Evolutionary conservation across 2,329 filamentous ascomycete species (phyloP).

Genomic region (Bipolaris sorokiniana): DNA sequence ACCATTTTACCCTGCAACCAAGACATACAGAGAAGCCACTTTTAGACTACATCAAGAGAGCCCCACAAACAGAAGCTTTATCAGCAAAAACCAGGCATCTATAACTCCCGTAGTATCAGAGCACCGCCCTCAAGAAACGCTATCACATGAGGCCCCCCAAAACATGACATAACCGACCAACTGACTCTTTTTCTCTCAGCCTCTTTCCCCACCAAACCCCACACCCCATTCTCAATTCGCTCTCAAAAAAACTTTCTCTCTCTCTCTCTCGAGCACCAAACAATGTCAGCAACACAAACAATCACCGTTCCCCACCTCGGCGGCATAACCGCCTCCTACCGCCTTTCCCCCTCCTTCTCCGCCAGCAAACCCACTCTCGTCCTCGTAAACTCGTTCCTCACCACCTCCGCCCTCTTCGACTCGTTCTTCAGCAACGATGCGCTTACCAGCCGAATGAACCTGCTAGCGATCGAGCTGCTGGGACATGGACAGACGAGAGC

Average conservation of each 20-base stretch:
- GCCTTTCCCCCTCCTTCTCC: slow-evolving; percentile 49
- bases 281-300: slow-evolving; percentile 47
- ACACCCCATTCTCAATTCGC: not conserved
- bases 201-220: not conserved
- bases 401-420: slow-evolving; percentile 54
- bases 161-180: not conserved
- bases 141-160: not conserved
- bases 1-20: not conserved
- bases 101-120: too few species aligned
- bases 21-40: not conserved
- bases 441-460: slow-evolving; percentile 52
- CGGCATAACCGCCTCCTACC: slow-evolving; percentile 57
- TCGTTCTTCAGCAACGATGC: slow-evolving; percentile 48
- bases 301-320: slow-evolving; percentile 58
- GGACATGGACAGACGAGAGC: slow-evolving; percentile 60
- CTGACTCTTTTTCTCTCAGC: not conserved
- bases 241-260: not conserved
- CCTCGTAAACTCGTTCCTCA: slow-evolving; percentile 60
- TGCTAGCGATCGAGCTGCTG: slow-evolving; percentile 61
- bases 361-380: slow-evolving; percentile 57
- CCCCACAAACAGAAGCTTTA: not conserved
- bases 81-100: not conserved
- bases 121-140: not conserved
- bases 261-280: too few species aligned
- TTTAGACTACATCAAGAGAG: not conserved